Percentiles rank a stretch among this genome's conserved stretches.
phyloP scores from a whole-genome alignment of 1,139 yeast genomes.

The Saccharomycopsis phalli region DNA sequence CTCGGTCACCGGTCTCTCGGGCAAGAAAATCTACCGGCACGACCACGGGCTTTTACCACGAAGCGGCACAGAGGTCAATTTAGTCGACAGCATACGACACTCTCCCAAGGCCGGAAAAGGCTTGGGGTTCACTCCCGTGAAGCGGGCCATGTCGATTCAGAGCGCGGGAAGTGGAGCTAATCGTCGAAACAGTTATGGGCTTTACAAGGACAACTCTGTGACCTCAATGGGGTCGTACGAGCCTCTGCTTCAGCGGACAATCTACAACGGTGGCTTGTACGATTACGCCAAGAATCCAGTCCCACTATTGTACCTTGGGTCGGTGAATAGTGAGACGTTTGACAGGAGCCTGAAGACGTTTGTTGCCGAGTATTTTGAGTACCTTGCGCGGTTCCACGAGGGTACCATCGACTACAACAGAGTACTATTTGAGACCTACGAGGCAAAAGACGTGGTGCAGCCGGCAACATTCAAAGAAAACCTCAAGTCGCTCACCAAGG shows the following conservation, averaged over 20 bases:
- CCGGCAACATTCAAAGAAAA: slow-evolving; percentile 6
- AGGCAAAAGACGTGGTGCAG: background rate
- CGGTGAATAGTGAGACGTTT: slow-evolving; percentile 4
- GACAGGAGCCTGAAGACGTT: slow-evolving; percentile 7
- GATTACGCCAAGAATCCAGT: slow-evolving; percentile 11
- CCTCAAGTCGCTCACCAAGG: slow-evolving; percentile 1
- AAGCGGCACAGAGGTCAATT: slow-evolving; percentile 1
- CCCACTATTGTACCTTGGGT: slow-evolving; percentile 12
- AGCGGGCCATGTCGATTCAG: background rate
- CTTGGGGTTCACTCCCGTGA: background rate
- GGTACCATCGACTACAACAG: slow-evolving; percentile 12
- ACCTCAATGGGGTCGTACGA: no score
- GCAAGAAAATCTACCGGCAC: background rate
- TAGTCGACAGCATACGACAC: background rate
- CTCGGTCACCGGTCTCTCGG: background rate
- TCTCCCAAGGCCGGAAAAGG: background rate
- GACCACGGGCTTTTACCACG: background rate
- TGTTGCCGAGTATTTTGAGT: slow-evolving; percentile 11
- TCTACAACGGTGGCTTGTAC: no score
- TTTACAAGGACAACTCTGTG: no score
- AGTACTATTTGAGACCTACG: slow-evolving; percentile 7
- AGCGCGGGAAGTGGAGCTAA: background rate
- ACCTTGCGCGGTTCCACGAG: slow-evolving; percentile 7
- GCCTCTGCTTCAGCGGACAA: no score
- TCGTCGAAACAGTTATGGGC: slow-evolving; percentile 1